Evolutionary conservation across 176 grass and related monocot genomes (phyloP).

Genomic region (Hsuehochloa calcarea): DNA sequence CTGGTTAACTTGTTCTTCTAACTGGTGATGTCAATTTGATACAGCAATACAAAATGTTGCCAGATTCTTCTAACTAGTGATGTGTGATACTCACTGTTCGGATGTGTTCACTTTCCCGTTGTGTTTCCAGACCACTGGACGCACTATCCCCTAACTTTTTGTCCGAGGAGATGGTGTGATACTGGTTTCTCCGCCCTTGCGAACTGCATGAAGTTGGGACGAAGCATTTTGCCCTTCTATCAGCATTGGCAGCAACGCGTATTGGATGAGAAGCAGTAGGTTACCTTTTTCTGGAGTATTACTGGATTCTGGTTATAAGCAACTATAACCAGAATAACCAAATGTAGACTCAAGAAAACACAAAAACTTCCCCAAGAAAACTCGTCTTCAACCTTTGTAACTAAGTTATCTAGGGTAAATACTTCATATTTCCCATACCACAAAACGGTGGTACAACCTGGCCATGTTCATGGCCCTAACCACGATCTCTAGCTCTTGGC

Average conservation of each 20-base stretch:
- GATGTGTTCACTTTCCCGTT: neutral
- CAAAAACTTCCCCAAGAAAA: too few species aligned
- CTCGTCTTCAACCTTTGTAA: too few species aligned
- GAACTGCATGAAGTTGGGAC: conserved; percentile 43
- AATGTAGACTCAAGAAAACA: too few species aligned
- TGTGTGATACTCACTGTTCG: neutral
- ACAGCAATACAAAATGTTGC: neutral
- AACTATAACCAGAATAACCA: too few species aligned
- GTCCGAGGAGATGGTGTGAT: conserved; percentile 74
- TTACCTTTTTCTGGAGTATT: too few species aligned
- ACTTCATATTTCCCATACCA: too few species aligned
- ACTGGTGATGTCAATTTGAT: neutral
- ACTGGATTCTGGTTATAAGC: too few species aligned
- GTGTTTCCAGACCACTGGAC: conserved; percentile 49
- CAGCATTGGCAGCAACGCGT: neutral
- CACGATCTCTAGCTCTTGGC: too few species aligned
- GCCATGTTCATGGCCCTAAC: too few species aligned
- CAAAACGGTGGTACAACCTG: too few species aligned
- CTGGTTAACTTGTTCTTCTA: neutral
- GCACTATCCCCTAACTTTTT: conserved; percentile 75
- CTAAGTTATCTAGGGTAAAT: too few species aligned
- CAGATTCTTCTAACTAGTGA: neutral
- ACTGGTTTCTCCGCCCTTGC: conserved; percentile 71
- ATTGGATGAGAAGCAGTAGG: neutral
- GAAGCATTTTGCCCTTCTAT: neutral